Conservation (phyloP, 148 eudicot species). For the Polygonum maritimum region DNA sequence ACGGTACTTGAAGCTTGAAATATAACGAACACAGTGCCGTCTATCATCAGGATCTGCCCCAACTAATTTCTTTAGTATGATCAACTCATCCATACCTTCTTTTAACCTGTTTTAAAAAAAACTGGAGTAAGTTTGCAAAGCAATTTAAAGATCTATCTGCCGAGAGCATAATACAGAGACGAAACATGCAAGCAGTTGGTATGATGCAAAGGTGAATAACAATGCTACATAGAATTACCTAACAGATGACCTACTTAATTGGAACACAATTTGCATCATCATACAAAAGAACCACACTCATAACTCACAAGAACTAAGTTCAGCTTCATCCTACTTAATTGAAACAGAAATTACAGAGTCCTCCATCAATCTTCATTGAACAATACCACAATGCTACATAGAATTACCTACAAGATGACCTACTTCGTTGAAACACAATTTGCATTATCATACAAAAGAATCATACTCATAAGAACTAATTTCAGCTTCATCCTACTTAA, state of each 20-base stretch:
- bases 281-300: neutral
- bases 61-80: constrained; percentile 83
- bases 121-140: neutral
- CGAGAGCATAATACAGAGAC: neutral
- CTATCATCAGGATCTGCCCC: constrained; percentile 81
- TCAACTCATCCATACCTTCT: constrained; percentile 88
- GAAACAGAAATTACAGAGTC: too few relatives aligned
- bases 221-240: too few relatives aligned
- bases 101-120: constrained; percentile 42
- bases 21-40: constrained; percentile 93
- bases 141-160: neutral
- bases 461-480: neutral
- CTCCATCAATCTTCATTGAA: neutral
- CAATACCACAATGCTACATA: too few relatives aligned
- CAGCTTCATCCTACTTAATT: neutral
- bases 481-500: neutral
- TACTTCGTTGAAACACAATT: neutral
- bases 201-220: neutral
- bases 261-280: neutral
- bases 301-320: neutral
- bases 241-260: too few relatives aligned
- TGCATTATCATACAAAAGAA: neutral
- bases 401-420: too few relatives aligned
- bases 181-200: neutral
- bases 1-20: constrained; percentile 88